These are phyloP conservation scores for Trematosphaeria pertusa DNA, from an alignment of 2,329 filamentous ascomycete genomes.

Conservation along the genomic window DNA sequence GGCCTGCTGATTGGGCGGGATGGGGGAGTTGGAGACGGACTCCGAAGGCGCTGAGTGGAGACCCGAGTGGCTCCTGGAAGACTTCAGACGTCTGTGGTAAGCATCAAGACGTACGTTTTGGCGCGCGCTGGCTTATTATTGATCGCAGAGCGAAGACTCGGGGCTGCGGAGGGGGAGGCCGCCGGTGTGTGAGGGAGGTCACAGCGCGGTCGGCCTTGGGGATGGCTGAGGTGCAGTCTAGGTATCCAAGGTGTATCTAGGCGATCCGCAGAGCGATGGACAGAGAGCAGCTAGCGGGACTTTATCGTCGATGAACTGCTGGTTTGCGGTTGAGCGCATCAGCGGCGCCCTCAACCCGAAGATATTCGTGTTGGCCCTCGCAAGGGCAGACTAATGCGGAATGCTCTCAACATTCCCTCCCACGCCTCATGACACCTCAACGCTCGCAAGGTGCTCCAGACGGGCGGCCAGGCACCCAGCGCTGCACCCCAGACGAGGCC, in stretches of 20 bases:
- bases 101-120: no score
- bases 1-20: not conserved
- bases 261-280: no score
- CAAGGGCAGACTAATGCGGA: constrained; percentile 5
- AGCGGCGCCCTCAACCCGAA: constrained; percentile 5
- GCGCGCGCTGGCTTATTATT: not conserved
- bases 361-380: not conserved
- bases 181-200: constrained; percentile 1
- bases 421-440: no score
- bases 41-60: not conserved
- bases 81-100: no score
- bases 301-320: not conserved
- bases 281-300: no score
- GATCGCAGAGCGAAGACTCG: not conserved
- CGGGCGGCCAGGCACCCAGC: not conserved
- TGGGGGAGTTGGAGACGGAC: not conserved
- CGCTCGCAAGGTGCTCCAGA: not conserved
- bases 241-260: no score
- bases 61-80: no score
- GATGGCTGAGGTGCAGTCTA: no score
- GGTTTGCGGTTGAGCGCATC: constrained; percentile 2
- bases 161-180: not conserved
- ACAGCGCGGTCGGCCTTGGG: no score
- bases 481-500: not conserved
- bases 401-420: constrained; percentile 10